These are phyloP conservation scores for Tolypocladium sp. DNA, from an alignment of 2,329 filamentous ascomycete species.

Conservation along the genomic window DNA sequence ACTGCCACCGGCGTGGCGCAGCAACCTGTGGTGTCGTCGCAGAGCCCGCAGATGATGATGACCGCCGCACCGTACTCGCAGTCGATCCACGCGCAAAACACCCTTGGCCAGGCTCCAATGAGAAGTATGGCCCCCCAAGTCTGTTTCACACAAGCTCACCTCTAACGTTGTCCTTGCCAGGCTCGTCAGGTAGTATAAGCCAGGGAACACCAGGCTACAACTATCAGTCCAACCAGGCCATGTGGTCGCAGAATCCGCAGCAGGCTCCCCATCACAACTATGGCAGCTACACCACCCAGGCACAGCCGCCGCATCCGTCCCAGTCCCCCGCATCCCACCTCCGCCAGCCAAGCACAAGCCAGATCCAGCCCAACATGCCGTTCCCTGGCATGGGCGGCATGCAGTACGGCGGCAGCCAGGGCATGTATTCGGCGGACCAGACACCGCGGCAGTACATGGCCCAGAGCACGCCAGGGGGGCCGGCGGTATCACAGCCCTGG, in stretches of 20 bases:
- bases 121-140: conserved; percentile 52
- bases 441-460: conserved; percentile 61
- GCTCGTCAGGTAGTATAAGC: conserved; percentile 40
- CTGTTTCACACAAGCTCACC: conserved; percentile 21
- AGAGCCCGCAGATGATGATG: conserved; percentile 60
- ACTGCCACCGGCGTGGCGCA: conserved; percentile 45
- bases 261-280: conserved; percentile 49
- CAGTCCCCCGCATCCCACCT: conserved; percentile 52
- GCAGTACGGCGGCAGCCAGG: conserved; percentile 46
- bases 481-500: conserved; percentile 44
- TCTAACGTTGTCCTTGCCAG: conserved; percentile 18
- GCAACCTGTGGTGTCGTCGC: conserved; percentile 48
- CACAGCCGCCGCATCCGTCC: conserved; percentile 39
- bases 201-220: conserved; percentile 53
- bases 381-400: conserved; percentile 56
- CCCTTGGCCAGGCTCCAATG: conserved; percentile 63
- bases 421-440: conserved; percentile 53
- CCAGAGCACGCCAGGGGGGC: conserved; percentile 41
- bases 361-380: conserved; percentile 50
- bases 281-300: conserved; percentile 43
- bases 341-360: conserved; percentile 45
- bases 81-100: conserved; percentile 60
- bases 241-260: conserved; percentile 61
- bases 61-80: conserved; percentile 59
- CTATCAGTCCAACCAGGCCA: conserved; percentile 48